Conservation (phyloP, 257 asterid genomes). For the Catharanthus roseus region DNA sequence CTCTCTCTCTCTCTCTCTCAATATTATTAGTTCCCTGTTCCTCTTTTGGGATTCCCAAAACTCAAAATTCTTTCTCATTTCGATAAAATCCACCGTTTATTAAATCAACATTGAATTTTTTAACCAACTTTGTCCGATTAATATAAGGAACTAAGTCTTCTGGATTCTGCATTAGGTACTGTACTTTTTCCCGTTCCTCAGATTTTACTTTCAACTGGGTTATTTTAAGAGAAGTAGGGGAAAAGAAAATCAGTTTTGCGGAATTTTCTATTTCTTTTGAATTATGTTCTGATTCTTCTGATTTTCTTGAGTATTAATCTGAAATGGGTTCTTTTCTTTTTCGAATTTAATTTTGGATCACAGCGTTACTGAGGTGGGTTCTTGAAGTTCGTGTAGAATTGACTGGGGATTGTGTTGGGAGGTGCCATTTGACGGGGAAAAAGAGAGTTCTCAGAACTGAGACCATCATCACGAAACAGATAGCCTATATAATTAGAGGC, state of each 20-base stretch:
- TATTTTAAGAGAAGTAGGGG: neutral
- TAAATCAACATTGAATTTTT: neutral
- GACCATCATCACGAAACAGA: constrained; percentile 20
- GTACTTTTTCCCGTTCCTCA: neutral
- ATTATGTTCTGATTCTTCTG: neutral
- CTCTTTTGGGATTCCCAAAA: neutral
- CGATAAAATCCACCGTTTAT: neutral
- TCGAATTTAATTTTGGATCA: neutral
- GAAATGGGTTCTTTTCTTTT: constrained; percentile 3
- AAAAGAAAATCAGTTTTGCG: neutral
- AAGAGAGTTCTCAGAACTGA: neutral
- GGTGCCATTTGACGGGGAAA: constrained; percentile 13
- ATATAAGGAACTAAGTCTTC: neutral
- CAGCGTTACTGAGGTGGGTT: constrained; percentile 23
- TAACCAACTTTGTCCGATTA: neutral
- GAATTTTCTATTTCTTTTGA: neutral
- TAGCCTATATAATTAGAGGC: neutral
- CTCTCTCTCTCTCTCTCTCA: too few relatives aligned
- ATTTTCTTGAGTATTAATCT: too few relatives aligned
- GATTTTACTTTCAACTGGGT: constrained; percentile 1
- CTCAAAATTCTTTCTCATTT: neutral
- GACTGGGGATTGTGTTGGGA: constrained; percentile 13
- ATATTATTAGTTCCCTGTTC: neutral
- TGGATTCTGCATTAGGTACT: neutral
- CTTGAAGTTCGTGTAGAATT: constrained; percentile 36